Conservation (phyloP, 2,329 filamentous ascomycete species). For the Talaromyces sp. region DNA sequence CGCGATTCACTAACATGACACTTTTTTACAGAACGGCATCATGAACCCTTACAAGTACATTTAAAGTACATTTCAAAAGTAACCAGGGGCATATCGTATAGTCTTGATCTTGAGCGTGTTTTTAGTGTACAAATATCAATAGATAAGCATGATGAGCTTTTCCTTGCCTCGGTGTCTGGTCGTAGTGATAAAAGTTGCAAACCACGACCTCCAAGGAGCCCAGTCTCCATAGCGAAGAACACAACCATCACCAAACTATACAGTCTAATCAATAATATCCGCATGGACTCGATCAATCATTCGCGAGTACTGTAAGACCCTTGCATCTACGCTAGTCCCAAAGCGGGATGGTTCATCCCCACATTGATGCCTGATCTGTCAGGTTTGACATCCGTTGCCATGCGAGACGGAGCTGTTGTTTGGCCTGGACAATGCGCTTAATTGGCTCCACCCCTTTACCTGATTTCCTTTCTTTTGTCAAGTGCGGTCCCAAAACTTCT, state of each 20-base stretch:
- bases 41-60: constrained; percentile 99
- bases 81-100: background rate
- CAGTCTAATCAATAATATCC: background rate
- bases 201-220: too few relatives aligned
- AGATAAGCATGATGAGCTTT: background rate
- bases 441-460: constrained; percentile 28
- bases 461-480: constrained; percentile 15
- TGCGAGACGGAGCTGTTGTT: constrained; percentile 27
- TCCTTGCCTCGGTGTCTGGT: background rate
- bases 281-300: too few relatives aligned
- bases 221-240: too few relatives aligned
- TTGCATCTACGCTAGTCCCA: constrained; percentile 18
- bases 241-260: too few relatives aligned
- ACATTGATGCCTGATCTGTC: constrained; percentile 13
- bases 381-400: constrained; percentile 18
- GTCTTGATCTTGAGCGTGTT: background rate
- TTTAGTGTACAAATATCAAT: background rate
- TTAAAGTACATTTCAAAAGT: constrained; percentile 30
- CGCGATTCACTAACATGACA: too few relatives aligned
- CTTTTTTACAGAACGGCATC: constrained; percentile 74
- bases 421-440: constrained; percentile 22
- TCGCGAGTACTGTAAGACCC: too few relatives aligned
- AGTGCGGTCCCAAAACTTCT: constrained; percentile 1
- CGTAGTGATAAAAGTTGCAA: too few relatives aligned
- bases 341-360: constrained; percentile 7